These are phyloP conservation scores for Choanephora cucurbitarum DNA, from an alignment of 371 early-diverging fungal genomes.

Conservation along the genomic window DNA sequence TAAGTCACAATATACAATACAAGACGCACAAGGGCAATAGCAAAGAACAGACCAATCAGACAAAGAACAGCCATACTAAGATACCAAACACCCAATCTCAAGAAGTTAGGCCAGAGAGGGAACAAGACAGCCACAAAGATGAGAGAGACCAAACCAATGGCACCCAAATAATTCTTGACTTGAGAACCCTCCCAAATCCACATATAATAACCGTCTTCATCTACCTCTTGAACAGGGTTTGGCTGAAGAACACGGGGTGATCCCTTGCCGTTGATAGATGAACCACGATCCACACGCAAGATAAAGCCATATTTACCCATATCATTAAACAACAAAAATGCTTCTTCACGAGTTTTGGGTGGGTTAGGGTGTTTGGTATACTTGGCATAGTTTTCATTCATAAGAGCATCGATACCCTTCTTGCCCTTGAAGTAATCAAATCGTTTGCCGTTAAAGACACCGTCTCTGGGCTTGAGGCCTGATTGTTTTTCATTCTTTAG, in stretches of 20 bases:
- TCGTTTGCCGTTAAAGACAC: constrained; percentile 88
- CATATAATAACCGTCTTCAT: constrained; percentile 89
- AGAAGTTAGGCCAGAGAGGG: constrained; percentile 94
- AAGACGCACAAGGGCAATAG: constrained; percentile 86
- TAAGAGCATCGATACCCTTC: constrained; percentile 82
- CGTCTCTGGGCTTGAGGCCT: constrained; percentile 79
- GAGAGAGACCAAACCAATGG: constrained; percentile 72
- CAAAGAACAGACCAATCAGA: constrained; percentile 90
- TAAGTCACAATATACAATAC: constrained; percentile 87
- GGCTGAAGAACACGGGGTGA: constrained; percentile 58
- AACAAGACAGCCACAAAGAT: constrained; percentile 95
- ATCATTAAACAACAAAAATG: constrained; percentile 65
- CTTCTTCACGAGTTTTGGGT: constrained; percentile 66
- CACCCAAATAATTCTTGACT: constrained; percentile 73
- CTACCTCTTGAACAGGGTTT: constrained; percentile 69
- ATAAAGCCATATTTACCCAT: constrained; percentile 73
- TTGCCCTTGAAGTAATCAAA: constrained; percentile 93
- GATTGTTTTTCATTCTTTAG: constrained; percentile 56
- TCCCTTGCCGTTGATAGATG: constrained; percentile 52
- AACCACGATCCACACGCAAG: constrained; percentile 72
- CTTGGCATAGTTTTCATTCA: constrained; percentile 70
- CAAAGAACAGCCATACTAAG: constrained; percentile 85
- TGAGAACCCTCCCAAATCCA: constrained; percentile 96
- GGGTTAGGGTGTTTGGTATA: constrained; percentile 47
- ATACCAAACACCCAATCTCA: constrained; percentile 91